Conservation (phyloP, 164 flowering plant genomes). For the Nymphaea colorata region DNA sequence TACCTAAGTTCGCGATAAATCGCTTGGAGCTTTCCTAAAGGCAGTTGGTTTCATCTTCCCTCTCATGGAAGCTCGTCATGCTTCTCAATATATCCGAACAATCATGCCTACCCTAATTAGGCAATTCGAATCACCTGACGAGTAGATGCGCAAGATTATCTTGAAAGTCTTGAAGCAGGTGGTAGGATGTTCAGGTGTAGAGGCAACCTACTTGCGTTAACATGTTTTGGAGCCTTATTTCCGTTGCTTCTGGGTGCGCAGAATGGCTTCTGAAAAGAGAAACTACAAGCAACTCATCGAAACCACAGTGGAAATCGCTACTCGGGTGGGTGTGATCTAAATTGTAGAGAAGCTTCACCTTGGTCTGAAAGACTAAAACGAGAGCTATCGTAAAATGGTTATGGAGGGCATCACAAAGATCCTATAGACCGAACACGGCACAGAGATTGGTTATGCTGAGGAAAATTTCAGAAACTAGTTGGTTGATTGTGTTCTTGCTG, state of each 20-base stretch:
- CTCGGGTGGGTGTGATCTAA: constrained; percentile 92
- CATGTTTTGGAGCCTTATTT: constrained; percentile 93
- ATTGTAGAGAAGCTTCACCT: constrained; percentile 89
- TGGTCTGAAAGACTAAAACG: constrained; percentile 98
- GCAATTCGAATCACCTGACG: constrained; percentile 98
- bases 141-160: constrained; percentile 98
- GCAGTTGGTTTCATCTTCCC: constrained; percentile 97
- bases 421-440: no score
- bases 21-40: constrained; percentile 93
- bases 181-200: constrained; percentile 95
- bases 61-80: constrained; percentile 95
- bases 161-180: constrained; percentile 95
- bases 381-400: constrained; percentile 96
- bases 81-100: constrained; percentile 92
- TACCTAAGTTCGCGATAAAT: constrained; percentile 92
- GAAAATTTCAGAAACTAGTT: constrained; percentile 96
- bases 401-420: constrained; percentile 99
- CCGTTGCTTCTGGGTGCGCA: constrained; percentile 86
- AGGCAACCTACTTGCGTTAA: constrained; percentile 71
- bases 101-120: constrained; percentile 86
- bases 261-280: constrained; percentile 95
- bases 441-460: constrained; percentile 84
- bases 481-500: constrained; percentile 92
- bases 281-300: constrained; percentile 94
- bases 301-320: constrained; percentile 94